A percentile compares a stretch with the other conserved stretches of the same genome.
Conservation (phyloP, 2,329 filamentous ascomycete genomes). For the Raffaelea albimanens region DNA sequence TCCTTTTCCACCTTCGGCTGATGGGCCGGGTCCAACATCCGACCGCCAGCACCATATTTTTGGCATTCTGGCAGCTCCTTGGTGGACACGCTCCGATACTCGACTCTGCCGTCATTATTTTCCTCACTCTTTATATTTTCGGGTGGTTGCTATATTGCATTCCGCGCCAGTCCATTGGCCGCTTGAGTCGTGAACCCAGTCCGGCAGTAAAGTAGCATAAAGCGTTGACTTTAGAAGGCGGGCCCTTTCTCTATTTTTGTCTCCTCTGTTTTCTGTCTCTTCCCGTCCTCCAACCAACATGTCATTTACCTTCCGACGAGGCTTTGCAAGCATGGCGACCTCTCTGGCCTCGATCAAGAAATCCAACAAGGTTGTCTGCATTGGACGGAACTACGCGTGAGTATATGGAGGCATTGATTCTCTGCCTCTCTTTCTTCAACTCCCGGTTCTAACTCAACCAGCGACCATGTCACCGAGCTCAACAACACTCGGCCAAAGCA, state of each 20-base stretch:
- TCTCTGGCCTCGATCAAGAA: conserved; percentile 29
- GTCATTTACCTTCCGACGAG: conserved; percentile 16
- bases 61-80: too few species aligned
- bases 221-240: too few species aligned
- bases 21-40: too few species aligned
- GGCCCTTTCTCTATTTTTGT: too few species aligned
- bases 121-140: background rate
- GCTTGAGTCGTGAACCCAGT: background rate
- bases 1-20: background rate
- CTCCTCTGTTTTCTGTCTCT: background rate
- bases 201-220: background rate
- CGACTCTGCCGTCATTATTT: background rate
- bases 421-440: too few species aligned
- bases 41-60: too few species aligned
- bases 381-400: conserved; percentile 90
- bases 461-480: conserved; percentile 88
- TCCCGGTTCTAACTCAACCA: conserved; percentile 29
- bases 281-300: too few species aligned
- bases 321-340: conserved; percentile 24
- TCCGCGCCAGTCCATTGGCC: too few species aligned
- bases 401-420: too few species aligned
- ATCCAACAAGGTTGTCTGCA: conserved; percentile 67
- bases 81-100: too few species aligned
- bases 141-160: background rate
- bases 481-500: conserved; percentile 82